A percentile compares a stretch with the other conserved stretches of the same genome.
Evolutionary conservation across 768 basidiomycete genomes (phyloP).

Genomic region (Russula griseocarnosa): DNA sequence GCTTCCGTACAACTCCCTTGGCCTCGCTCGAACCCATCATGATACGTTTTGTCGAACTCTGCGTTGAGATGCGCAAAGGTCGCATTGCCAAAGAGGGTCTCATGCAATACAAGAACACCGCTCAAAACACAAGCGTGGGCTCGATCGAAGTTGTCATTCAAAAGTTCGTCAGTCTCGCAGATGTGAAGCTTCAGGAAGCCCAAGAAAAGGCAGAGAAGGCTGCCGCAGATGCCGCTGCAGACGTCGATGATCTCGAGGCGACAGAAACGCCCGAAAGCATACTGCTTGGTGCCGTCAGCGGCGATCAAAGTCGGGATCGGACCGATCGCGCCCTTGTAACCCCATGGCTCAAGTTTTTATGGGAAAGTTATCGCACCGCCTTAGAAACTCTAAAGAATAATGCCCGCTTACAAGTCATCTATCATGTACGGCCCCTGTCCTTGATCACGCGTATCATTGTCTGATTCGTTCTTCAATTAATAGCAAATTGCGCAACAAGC

Average conservation of each 20-base stretch:
- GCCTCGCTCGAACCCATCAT: slow-evolving; percentile 92
- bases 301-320: slow-evolving; percentile 88
- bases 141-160: slow-evolving; percentile 92
- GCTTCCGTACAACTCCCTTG: slow-evolving; percentile 88
- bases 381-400: slow-evolving; percentile 96
- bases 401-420: slow-evolving; percentile 84
- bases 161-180: slow-evolving; percentile 75
- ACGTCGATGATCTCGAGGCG: slow-evolving; percentile 94
- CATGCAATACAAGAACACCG: slow-evolving; percentile 97
- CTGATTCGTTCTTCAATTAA: neutral
- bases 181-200: slow-evolving; percentile 78
- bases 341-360: slow-evolving; percentile 97
- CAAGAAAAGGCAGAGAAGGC: slow-evolving; percentile 81
- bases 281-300: slow-evolving; percentile 82
- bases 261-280: slow-evolving; percentile 94
- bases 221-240: slow-evolving; percentile 54
- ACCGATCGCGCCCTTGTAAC: slow-evolving; percentile 94
- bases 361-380: slow-evolving; percentile 96
- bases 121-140: slow-evolving; percentile 85
- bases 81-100: slow-evolving; percentile 92
- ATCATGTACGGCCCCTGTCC: slow-evolving; percentile 62
- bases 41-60: slow-evolving; percentile 92
- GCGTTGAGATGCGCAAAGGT: slow-evolving; percentile 91
- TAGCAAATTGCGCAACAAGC: slow-evolving; percentile 96
- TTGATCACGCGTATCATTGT: neutral